A percentile compares a stretch with the other conserved stretches of the same genome.
Evolutionary conservation across 371 early-diverging fungal species (phyloP).

Genomic region (Massospora cicadina): DNA sequence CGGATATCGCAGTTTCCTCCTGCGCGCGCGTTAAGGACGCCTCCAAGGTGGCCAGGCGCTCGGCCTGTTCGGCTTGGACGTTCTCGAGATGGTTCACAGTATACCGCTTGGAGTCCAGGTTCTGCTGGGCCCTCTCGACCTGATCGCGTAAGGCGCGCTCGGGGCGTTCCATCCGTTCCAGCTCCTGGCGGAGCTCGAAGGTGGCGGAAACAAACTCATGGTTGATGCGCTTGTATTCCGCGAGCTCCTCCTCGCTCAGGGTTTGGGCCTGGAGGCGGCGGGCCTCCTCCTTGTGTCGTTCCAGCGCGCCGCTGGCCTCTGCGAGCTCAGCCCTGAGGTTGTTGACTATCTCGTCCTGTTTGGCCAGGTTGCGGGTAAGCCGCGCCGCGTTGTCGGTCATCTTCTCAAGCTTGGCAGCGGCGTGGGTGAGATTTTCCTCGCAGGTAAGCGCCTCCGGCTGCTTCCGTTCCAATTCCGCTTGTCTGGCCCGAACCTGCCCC

Average conservation of each 20-base stretch:
- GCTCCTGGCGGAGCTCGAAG: conserved; percentile 40
- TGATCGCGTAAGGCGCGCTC: conserved; percentile 25
- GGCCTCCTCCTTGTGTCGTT: conserved; percentile 3
- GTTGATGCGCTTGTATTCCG: conserved; percentile 27
- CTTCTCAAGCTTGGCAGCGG: conserved; percentile 41
- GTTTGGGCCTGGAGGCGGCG: conserved; percentile 9
- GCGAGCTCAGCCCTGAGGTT: conserved; percentile 23
- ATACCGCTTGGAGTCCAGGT: conserved; percentile 34
- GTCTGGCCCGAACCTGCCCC: conserved; percentile 42
- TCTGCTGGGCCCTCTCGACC: conserved; percentile 33
- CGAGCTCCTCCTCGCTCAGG: conserved; percentile 22
- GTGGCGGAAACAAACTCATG: conserved; percentile 27
- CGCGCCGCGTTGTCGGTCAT: conserved; percentile 29
- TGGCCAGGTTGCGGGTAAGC: conserved; percentile 31
- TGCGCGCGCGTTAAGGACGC: conserved; percentile 17
- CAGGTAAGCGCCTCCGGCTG: conserved; percentile 36
- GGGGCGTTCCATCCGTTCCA: conserved; percentile 44
- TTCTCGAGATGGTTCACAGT: conserved; percentile 26
- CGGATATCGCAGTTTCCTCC: conserved; percentile 4
- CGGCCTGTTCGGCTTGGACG: conserved; percentile 28
- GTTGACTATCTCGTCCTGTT: conserved; percentile 28
- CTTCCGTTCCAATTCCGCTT: conserved; percentile 35
- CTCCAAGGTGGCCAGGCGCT: conserved; percentile 16
- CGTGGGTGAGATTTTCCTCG: conserved; percentile 50
- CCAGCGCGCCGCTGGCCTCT: conserved; percentile 21